Evolutionary conservation across 1,139 yeast species (phyloP), one percentile per base, ranked within the genome.

Genomic region (Suhomyces guaymorum): DNA sequence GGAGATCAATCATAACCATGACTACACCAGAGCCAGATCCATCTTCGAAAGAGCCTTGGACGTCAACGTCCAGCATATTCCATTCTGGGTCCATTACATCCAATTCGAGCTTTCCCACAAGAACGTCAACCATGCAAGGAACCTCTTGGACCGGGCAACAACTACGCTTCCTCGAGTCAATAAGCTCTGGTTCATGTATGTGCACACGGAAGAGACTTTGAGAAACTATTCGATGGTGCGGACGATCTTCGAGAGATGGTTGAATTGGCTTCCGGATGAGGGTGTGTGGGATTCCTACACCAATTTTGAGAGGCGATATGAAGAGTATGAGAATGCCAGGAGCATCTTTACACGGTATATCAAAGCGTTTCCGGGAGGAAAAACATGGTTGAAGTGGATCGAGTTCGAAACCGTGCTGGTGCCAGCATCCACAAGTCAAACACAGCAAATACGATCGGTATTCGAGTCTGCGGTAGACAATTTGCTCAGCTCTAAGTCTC

Each of bases 121-220:
- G 44, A 87, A 85, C 50, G 72, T 88, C 35, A 88, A 88, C 52
- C 97, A 90, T 61, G 97, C 97, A 0, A 64, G 97, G 42, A 90
- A 90, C 52, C 49, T 92, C 20, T 64, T 92, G 26, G 92, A 88
- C 38, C 63, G 97, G 24, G 95, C 90, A 0, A 80, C 86, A 0
- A 73, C 81, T 1, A 60, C 78, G 0, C 61, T 90, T 12, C 97
- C 97, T 0, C 63, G 87, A 21, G 80, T 84, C 4, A 92, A 83
- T 48, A 90, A 90, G 55, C 63, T 92, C 19, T 92, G 97, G 97
- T 87, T 77, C 51, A 71, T 82, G 39, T 85, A 84, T 46, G 82
- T 86, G 4, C 81, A 84, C 26, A 75, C 92, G 11, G 97, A 89
- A 57, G 97, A 90, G 57, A 73, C 84, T 1, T 60, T 89, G 28